These are phyloP conservation scores for Taphrina pruni DNA, from an alignment of 1,139 yeast species.

Conservation along the genomic window DNA sequence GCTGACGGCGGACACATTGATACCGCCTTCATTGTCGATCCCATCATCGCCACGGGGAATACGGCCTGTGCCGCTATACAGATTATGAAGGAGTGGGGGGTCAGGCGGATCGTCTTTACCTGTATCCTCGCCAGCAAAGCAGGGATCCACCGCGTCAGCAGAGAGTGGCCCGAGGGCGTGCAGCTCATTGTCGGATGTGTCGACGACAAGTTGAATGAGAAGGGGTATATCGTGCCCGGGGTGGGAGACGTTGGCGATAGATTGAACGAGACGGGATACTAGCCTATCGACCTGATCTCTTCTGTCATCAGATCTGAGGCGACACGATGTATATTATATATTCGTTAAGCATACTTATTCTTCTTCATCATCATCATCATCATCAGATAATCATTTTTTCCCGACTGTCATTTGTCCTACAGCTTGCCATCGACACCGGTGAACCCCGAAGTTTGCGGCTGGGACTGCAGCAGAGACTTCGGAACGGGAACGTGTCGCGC, in stretches of 20 bases:
- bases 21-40: slow-evolving; percentile 52
- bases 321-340: not conserved
- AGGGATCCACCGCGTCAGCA: slow-evolving; percentile 48
- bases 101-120: slow-evolving; percentile 50
- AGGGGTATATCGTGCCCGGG: slow-evolving; percentile 53
- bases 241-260: slow-evolving; percentile 54
- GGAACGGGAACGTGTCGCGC: slow-evolving; percentile 28
- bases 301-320: too few species aligned
- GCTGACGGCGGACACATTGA: slow-evolving; percentile 10
- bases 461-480: not conserved
- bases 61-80: slow-evolving; percentile 53
- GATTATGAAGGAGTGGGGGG: slow-evolving; percentile 51
- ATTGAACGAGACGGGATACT: slow-evolving; percentile 44
- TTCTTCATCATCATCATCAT: not conserved
- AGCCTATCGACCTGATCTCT: not conserved
- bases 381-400: too few species aligned
- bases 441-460: not conserved
- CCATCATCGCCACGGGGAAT: slow-evolving; percentile 54
- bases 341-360: slow-evolving; percentile 6
- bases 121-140: slow-evolving; percentile 49
- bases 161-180: slow-evolving; percentile 48
- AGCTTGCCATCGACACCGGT: not conserved
- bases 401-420: not conserved
- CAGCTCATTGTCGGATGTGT: slow-evolving; percentile 50
- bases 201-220: slow-evolving; percentile 48